A percentile compares a stretch with the other conserved stretches of the same genome.
These are phyloP conservation scores for Guillardia theta DNA, from an alignment of 78 protist species.

Conservation along the genomic window DNA sequence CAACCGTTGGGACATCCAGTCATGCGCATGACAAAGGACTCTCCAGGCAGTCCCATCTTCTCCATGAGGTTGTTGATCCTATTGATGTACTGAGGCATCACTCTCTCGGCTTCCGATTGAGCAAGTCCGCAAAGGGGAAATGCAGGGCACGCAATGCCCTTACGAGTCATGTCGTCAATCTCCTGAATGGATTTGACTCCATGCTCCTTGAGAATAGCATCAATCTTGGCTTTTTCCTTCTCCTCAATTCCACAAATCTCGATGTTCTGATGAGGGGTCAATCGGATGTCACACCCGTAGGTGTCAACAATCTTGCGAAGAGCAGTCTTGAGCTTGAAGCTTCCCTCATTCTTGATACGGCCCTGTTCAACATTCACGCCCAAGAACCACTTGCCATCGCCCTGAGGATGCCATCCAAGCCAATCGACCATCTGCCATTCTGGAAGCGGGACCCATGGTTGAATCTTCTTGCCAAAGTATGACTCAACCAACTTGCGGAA, in stretches of 20 bases:
- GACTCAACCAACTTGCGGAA: conserved; percentile 47
- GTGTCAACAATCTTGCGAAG: conserved; percentile 58
- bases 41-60: conserved; percentile 15
- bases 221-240: conserved; percentile 12
- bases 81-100: conserved; percentile 58
- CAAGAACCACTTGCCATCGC: conserved; percentile 50
- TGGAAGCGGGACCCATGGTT: conserved; percentile 41
- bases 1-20: conserved; percentile 87
- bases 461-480: conserved; percentile 15
- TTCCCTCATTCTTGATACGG: conserved; percentile 45
- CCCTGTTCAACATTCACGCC: conserved; percentile 62
- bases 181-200: not conserved
- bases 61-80: conserved; percentile 28
- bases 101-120: conserved; percentile 76
- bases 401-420: conserved; percentile 71
- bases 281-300: not conserved
- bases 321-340: conserved; percentile 54
- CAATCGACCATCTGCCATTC: conserved; percentile 51
- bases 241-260: conserved; percentile 46
- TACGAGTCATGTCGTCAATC: conserved; percentile 52
- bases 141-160: conserved; percentile 80
- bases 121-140: conserved; percentile 81
- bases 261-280: conserved; percentile 70
- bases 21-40: conserved; percentile 62
- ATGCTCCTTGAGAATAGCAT: conserved; percentile 41